Conservation (phyloP, 2,329 filamentous ascomycete genomes). For the Aspergillus thermomutatus region DNA sequence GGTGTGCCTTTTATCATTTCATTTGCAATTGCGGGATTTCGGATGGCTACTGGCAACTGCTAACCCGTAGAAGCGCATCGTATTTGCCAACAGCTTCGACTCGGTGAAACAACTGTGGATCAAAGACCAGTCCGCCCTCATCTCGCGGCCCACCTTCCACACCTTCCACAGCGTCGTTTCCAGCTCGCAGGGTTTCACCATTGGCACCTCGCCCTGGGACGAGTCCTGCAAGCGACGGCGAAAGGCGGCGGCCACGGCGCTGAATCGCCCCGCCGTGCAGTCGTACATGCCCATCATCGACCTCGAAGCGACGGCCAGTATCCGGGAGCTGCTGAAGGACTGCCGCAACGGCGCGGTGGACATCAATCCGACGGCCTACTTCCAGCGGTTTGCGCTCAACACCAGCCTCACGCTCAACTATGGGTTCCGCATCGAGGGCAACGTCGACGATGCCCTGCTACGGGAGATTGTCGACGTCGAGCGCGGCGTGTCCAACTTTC, state of each 20-base stretch:
- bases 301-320: constrained; percentile 67
- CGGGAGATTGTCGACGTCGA: constrained; percentile 74
- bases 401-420: constrained; percentile 77
- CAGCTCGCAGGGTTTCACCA: constrained; percentile 73
- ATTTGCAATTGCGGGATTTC: too few relatives aligned
- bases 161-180: constrained; percentile 80
- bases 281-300: constrained; percentile 82
- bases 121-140: constrained; percentile 71
- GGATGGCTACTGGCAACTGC: too few relatives aligned
- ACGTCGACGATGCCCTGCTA: constrained; percentile 64
- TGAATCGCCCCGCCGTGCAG: constrained; percentile 72
- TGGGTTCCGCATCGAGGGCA: constrained; percentile 70
- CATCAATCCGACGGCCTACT: constrained; percentile 69
- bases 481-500: constrained; percentile 69
- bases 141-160: constrained; percentile 73
- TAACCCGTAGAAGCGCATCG: too few relatives aligned
- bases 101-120: constrained; percentile 72
- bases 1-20: too few relatives aligned
- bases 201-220: constrained; percentile 81
- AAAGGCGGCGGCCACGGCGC: constrained; percentile 73
- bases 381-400: constrained; percentile 73
- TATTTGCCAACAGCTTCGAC: constrained; percentile 77
- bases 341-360: constrained; percentile 60
- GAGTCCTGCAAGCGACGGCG: constrained; percentile 73
- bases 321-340: constrained; percentile 68